Percentiles rank a stretch among this genome's conserved stretches.
Evolutionary conservation across 1,284 basidiomycete genomes (phyloP).

Genomic region (Cutaneotrichosporon sp.): DNA sequence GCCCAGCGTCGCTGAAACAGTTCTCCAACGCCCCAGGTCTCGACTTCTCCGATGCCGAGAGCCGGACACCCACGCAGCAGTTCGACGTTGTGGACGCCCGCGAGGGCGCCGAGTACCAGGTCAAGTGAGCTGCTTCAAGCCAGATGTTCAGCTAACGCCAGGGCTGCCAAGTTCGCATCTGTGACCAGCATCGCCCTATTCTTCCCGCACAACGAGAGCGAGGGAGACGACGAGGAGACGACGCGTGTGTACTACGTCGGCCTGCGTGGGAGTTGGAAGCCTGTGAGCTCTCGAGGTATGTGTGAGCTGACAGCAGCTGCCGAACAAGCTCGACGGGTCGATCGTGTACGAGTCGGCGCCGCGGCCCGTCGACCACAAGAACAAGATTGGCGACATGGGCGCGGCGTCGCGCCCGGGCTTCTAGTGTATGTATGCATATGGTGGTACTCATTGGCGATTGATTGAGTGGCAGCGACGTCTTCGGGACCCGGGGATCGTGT

Average conservation of each 20-base stretch:
- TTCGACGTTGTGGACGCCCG: conserved; percentile 41
- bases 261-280: conserved; percentile 45
- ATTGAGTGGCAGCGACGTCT: no score
- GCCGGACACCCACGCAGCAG: conserved; percentile 39
- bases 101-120: conserved; percentile 51
- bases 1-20: conserved; percentile 19
- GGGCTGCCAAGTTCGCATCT: conserved; percentile 52
- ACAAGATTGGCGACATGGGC: conserved; percentile 23
- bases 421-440: conserved; percentile 10
- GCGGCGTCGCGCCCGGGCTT: conserved; percentile 24
- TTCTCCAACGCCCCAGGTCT: conserved; percentile 47
- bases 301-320: conserved; percentile 34
- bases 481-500: no score
- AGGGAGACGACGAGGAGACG: conserved; percentile 51
- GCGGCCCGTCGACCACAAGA: conserved; percentile 51
- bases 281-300: conserved; percentile 34
- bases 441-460: neutral
- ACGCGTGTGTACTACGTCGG: conserved; percentile 51
- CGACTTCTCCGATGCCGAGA: conserved; percentile 50
- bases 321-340: conserved; percentile 42
- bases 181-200: conserved; percentile 46
- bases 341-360: conserved; percentile 53
- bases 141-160: conserved; percentile 18
- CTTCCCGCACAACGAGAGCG: conserved; percentile 50
- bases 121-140: conserved; percentile 39